Base-by-base conservation (phyloP, 441 rosid genomes). In the Melastoma candidum region DNA sequence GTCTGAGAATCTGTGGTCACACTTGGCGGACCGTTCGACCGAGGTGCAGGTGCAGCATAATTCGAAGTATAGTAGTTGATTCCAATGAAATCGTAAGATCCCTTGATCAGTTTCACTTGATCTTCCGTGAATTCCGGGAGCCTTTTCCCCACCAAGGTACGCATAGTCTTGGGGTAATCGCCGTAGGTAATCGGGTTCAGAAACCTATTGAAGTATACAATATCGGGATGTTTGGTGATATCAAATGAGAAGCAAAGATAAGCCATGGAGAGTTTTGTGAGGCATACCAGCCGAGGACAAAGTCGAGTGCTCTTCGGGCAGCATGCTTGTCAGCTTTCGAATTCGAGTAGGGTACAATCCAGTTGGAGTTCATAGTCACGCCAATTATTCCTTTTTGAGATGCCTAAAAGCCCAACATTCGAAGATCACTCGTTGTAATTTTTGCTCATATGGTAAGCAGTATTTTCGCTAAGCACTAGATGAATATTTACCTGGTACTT, bases 81-180 rank as follows among this genome's bases (percentile, higher is more conserved):
- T 4, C 60, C 56, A 9, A 63, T 27, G 22, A 63, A 55, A 13
- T 63, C 66, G 3, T n/a, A 26, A 0, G 66, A 62, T 11, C 66
- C 66, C 26, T 39, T 62, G 12, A 62, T 0, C 44, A 17, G 3
- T 3, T 11, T 39, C 29, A 54, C 49, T 50, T 63, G 56, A 13
- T 36, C 66, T 27, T 48, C 1, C 1, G 66, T 48, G 24, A 63
- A 63, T 25, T 43, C 49, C 0, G 51, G 66, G 12, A 63, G 60
- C 2, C 60, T 41, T 2, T 26, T 10, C 11, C 51, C 47, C 7
- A 63, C 55, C 0, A 54, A 39, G 2, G 60, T 13, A 1, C 56
- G 53, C 66, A 63, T 63, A 11, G 32, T 49, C 7, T 44, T 25
- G 0, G 66, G 60, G 49, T 55, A 63, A 47, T 49, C 41, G 0